Base-by-base conservation (phyloP, 345 rosid genomes). In the Gossypioides kirkii region DNA sequence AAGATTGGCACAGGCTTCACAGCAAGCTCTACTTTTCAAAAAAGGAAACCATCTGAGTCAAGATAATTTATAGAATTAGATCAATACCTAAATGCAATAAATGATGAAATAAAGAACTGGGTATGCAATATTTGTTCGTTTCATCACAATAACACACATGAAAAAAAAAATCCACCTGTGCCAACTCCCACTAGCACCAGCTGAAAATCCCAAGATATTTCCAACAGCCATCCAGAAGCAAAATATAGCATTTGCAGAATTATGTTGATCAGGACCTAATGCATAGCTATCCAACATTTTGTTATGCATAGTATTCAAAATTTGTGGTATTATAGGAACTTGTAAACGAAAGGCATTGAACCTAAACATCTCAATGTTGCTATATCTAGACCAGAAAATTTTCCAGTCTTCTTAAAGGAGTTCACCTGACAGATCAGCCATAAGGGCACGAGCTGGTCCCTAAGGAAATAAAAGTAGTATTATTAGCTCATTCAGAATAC, bases 401-500 rank as follows among this genome's bases (percentile, higher is more conserved):
- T 23, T 45, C 32, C 14, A 22, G 59, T 59, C 26, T 59, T 10
- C 66, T 42, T 25, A 41, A 54, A 71, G 69, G 45, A 18, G 8
- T 4, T 73, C 12, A 95, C 97, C 99, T 78, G 97, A 82, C 69
- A 95, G 83, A 82, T 95, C 99, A 65, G 96, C 98, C 66, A 92
- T 76, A 82, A 95, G 98, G 60, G 99, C 97, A 81, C 99, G 99
- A 78, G 98, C 98, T 74, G 99, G 99, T 81, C 94, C 98, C 99
- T 94, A 74, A 18, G 28, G 59, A 73, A 70, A 58, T 12, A 46
- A 55, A 71, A 69, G 71, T 61, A 70, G 42, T 61, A 73, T 72
- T 67, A 61, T 74, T 78, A 38, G 46, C 62, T 76, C 43, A 54
- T 11, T 17, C 3, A 56, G 18, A 67, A 61, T 36, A n/a, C 38